Evolutionary conservation across 2,329 filamentous ascomycete genomes (phyloP).

Genomic region (Aspergillus sp.): DNA sequence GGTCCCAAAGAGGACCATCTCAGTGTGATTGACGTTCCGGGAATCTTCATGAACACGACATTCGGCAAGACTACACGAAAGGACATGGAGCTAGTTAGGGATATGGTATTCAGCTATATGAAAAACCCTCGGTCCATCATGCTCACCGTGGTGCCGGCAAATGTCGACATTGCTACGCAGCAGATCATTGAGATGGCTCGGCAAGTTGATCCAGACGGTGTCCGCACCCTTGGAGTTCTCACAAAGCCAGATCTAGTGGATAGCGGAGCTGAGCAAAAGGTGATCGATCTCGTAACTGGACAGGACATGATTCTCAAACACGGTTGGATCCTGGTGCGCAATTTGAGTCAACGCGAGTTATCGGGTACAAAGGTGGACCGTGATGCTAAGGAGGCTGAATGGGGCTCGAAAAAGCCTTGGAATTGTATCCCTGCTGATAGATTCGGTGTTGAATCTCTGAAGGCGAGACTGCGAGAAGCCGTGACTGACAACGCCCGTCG

Average conservation of each 20-base stretch:
- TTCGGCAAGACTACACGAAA: background rate
- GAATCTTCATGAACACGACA: slow-evolving; percentile 43
- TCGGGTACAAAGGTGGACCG: slow-evolving; percentile 20
- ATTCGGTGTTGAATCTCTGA: slow-evolving; percentile 44
- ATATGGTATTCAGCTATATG: slow-evolving; percentile 43
- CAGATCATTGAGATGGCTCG: slow-evolving; percentile 45
- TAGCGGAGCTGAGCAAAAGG: slow-evolving; percentile 26
- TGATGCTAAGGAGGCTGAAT: slow-evolving; percentile 31
- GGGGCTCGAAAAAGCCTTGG: slow-evolving; percentile 40
- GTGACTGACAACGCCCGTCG: slow-evolving; percentile 44
- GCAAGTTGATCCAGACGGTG: slow-evolving; percentile 35
- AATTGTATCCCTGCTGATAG: slow-evolving; percentile 35
- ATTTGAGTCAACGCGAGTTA: slow-evolving; percentile 31
- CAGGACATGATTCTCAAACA: slow-evolving; percentile 18
- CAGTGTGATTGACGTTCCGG: slow-evolving; percentile 49
- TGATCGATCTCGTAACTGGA: slow-evolving; percentile 31
- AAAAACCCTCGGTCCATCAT: slow-evolving; percentile 41
- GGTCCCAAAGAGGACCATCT: slow-evolving; percentile 43
- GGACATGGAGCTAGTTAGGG: slow-evolving; percentile 39
- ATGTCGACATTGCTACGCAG: slow-evolving; percentile 48
- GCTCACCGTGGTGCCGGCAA: slow-evolving; percentile 45
- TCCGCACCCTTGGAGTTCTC: slow-evolving; percentile 48
- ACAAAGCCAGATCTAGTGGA: slow-evolving; percentile 61
- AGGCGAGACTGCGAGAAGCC: slow-evolving; percentile 41
- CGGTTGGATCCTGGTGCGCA: slow-evolving; percentile 35